phyloP scores from a whole-genome alignment of 805 yeast species.

The Hanseniaspora thailandica region DNA sequence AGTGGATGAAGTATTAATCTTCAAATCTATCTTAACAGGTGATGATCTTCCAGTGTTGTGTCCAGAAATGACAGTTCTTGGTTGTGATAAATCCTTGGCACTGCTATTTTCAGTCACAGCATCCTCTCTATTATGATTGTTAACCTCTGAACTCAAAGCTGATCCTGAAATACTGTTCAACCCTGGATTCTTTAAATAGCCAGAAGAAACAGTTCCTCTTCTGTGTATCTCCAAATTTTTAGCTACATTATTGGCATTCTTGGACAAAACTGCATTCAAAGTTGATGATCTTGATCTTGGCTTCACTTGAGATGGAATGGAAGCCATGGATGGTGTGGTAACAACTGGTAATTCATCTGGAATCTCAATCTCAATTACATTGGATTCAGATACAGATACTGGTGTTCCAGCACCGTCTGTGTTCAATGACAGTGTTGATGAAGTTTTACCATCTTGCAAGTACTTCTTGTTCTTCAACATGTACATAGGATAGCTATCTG shows the following conservation, averaged over 20 bases:
- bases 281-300: slow-evolving; percentile 31
- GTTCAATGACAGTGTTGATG: slow-evolving; percentile 13
- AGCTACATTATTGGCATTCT: slow-evolving; percentile 20
- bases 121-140: not conserved
- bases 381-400: not conserved
- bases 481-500: slow-evolving; percentile 9
- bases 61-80: not conserved
- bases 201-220: slow-evolving; percentile 21
- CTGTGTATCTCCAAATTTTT: slow-evolving; percentile 23
- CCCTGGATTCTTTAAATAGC: slow-evolving; percentile 9
- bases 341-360: slow-evolving; percentile 36
- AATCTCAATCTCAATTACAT: slow-evolving; percentile 45
- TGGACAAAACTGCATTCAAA: slow-evolving; percentile 18
- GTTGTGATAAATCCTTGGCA: not conserved
- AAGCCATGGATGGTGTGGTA: slow-evolving; percentile 18
- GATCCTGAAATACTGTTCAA: not conserved
- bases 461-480: slow-evolving; percentile 13
- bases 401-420: slow-evolving; percentile 14
- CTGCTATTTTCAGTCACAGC: not conserved
- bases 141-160: not conserved
- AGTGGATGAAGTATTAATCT: slow-evolving; percentile 1
- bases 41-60: not conserved
- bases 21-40: slow-evolving; percentile 9
- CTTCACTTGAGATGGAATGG: slow-evolving; percentile 32
- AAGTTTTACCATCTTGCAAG: slow-evolving; percentile 3